These are phyloP conservation scores for Epichloe bromicola DNA, from an alignment of 2,329 filamentous ascomycete species.

Conservation along the genomic window DNA sequence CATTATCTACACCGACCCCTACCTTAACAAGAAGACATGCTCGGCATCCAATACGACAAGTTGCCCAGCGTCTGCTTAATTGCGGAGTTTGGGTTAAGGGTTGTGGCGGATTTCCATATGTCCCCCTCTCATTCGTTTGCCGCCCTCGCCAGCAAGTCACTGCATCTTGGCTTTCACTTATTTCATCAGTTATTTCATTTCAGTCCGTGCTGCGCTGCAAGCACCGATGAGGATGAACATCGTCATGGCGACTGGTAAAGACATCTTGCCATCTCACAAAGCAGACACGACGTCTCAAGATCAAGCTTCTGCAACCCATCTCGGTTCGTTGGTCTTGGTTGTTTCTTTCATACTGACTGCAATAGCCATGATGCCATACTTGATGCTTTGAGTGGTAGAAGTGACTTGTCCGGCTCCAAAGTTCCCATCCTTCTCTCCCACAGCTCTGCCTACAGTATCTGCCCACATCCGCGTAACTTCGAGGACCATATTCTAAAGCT, in stretches of 20 bases:
- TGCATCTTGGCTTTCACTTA: neutral
- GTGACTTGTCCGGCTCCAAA: conserved; percentile 54
- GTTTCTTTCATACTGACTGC: neutral
- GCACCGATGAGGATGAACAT: neutral
- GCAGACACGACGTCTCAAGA: neutral
- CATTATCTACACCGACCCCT: too few species aligned
- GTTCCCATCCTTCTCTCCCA: conserved; percentile 87
- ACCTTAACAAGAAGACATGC: too few species aligned
- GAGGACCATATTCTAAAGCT: conserved; percentile 70
- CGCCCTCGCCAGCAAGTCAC: neutral
- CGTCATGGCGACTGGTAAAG: neutral
- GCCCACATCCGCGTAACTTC: conserved; percentile 82
- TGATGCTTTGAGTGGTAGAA: conserved; percentile 57
- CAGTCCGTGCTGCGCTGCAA: neutral
- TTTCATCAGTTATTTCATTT: neutral
- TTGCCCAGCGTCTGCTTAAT: too few species aligned
- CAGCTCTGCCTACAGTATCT: conserved; percentile 67
- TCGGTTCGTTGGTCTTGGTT: conserved; percentile 14
- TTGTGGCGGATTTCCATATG: too few species aligned
- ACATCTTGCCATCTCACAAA: neutral
- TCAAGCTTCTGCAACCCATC: neutral
- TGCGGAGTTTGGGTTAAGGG: too few species aligned
- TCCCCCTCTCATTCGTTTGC: too few species aligned
- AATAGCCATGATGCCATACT: conserved; percentile 69
- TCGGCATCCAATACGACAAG: too few species aligned